Base-by-base conservation (phyloP, 345 rosid genomes). In the Brassica cretica region DNA sequence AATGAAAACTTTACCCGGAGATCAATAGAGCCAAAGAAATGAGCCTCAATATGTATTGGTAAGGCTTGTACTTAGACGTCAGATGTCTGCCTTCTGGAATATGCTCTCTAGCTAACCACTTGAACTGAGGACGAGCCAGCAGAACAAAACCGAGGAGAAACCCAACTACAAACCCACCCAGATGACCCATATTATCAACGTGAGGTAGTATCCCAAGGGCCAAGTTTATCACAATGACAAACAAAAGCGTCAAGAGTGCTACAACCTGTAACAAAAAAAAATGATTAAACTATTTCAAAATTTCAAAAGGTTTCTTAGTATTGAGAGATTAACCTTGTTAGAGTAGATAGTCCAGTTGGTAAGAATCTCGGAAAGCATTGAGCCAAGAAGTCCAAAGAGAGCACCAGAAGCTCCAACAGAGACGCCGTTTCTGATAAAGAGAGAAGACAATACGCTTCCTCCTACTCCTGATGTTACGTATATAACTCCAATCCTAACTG, bases 371-470 rank as follows among this genome's bases (percentile, higher is more conserved):
- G 98, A 87, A n/a, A 94, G 87, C 98, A 92, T 94, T 19, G 97
- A 90, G 73, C 98, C 98, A 35, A 94, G 97, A 70, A 94, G 98
- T 61, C 98, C 98, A 70, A 92, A 94, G 68, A 94, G 89, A 61
- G 98, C 90, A 72, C 98, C 98, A 61, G 98, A 91, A 35, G 98
- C 98, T 81, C 98, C 98, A 30, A 94, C 98, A 25, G 98, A 92
- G 81, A 92, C 89, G 83, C 68, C 76, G 33, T 68, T 79, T 58
- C 74, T 83, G 66, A 88, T 87, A 78, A 94, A 94, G 41, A 94
- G 82, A 6, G 88, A 78, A 0, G 98, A 94, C 78, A 94, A 53
- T 27, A 92, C 80, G 68, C 94, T 89, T 53, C 98, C 98, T 19
- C 93, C 98, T 4, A 92, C 74, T 76, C 98, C 97, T 14, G 97